Base-by-base conservation (phyloP, 176 grass and related monocot genomes). In the Pharus latifolius region DNA sequence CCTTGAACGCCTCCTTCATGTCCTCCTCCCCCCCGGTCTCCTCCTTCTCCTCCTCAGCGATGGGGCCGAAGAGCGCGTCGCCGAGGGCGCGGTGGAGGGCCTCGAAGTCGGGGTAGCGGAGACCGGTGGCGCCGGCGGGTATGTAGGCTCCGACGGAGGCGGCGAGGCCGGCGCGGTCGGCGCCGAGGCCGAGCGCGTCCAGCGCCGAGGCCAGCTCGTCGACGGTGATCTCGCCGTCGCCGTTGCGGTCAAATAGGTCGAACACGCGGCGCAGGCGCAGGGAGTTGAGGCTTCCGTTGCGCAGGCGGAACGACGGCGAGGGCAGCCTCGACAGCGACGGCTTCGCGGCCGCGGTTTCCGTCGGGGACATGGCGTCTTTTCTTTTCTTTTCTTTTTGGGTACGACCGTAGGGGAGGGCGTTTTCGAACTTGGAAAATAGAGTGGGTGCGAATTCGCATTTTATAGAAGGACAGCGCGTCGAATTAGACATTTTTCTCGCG, bases 161-260 rank as follows among this genome's bases (percentile, higher is more conserved):
- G 48, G 75, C 61, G 11, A 98, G 72, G 50, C 78, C 81, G 2
- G 75, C 22, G 38, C 76, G 63, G 56, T 93, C 87, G 26, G 84
- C 89, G 16, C 86, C 94, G 19, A 98, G 94, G 51, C 94, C 89
- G 25, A 97, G 89, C 48, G 80, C 40, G 70, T 97, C 89, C 10
- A 97, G 89, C 23, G 94, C 94, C 17, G 77, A 29, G 10, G 66
- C 89, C 33, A 97, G 81, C 86, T 97, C 94, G 59, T 90, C 83
- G 14, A 92, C 86, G 44, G 89, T 97, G 61, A 97, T 84, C 81
- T 97, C 94, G 49, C 89, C 94, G 61, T 97, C 94, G 56, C 89
- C 86, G 82, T 97, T 97, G 37, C 70, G 73, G 80, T 97, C 94
- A 70, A 97, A 97, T 18, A 97, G 80, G 78, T 97, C 94, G 77